These are phyloP conservation scores for Cryptosporidium xiaoi DNA, from an alignment of 169 alveolate genomes.

Conservation along the genomic window DNA sequence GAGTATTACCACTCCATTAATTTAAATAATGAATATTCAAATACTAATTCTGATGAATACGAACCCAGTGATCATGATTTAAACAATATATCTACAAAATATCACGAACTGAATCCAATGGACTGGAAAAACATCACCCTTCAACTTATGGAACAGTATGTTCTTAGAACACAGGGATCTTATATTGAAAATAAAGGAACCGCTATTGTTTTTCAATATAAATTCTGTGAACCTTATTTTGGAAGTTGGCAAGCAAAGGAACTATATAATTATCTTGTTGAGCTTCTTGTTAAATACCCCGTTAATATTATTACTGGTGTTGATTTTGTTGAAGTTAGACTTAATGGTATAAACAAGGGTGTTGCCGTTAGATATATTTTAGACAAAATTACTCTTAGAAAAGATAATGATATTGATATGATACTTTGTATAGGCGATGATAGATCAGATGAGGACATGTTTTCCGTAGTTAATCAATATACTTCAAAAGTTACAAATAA, in stretches of 20 bases:
- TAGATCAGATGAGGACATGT: constrained; percentile 64
- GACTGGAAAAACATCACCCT: constrained; percentile 80
- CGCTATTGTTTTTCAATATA: constrained; percentile 85
- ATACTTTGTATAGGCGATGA: constrained; percentile 61
- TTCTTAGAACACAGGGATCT: constrained; percentile 87
- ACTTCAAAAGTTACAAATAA: background rate
- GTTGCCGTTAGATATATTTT: constrained; percentile 34
- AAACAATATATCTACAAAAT: background rate
- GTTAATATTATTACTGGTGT: constrained; percentile 77
- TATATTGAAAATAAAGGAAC: constrained; percentile 87
- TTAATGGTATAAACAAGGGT: constrained; percentile 51
- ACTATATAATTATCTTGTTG: constrained; percentile 76
- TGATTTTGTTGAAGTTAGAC: constrained; percentile 59
- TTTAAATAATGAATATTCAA: background rate
- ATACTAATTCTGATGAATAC: background rate
- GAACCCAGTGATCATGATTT: background rate
- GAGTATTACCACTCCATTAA: background rate
- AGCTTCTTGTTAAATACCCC: constrained; percentile 73
- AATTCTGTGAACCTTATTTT: constrained; percentile 88
- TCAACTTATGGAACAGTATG: constrained; percentile 82
- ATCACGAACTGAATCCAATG: background rate
- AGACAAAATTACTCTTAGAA: background rate
- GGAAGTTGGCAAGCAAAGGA: constrained; percentile 88
- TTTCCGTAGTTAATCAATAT: constrained; percentile 35
- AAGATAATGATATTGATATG: constrained; percentile 3